phyloP scores from a whole-genome alignment of 768 basidiomycete genomes.

The Phylloporus sp. region DNA sequence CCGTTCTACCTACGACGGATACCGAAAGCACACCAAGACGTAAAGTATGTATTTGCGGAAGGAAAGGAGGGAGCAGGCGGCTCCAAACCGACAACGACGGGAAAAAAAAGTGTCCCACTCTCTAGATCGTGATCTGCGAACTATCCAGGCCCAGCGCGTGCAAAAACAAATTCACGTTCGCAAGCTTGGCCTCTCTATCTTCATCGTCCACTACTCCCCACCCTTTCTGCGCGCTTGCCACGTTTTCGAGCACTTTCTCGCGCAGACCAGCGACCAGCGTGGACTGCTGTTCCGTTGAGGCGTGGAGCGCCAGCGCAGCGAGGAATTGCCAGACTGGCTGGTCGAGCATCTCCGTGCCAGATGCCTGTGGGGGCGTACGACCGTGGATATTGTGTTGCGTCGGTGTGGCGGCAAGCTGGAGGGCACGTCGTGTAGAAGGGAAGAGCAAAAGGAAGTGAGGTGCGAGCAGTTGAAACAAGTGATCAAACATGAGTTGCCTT shows the following conservation, averaged over 20 bases:
- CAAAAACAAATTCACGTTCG: conserved; percentile 90
- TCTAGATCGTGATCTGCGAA: conserved; percentile 60
- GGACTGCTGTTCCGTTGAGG: conserved; percentile 83
- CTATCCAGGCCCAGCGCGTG: conserved; percentile 71
- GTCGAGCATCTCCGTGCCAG: conserved; percentile 59
- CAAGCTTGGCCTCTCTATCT: conserved; percentile 70
- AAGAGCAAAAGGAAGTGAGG: conserved; percentile 78
- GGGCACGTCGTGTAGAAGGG: conserved; percentile 76
- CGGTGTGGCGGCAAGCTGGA: conserved; percentile 35
- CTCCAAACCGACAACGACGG: too few relatives aligned
- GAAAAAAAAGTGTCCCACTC: not conserved
- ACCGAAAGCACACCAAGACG: conserved; percentile 3
- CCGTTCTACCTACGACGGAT: conserved; percentile 12
- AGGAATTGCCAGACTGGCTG: conserved; percentile 95
- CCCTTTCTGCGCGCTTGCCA: conserved; percentile 71
- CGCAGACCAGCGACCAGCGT: conserved; percentile 77
- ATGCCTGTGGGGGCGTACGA: conserved; percentile 62
- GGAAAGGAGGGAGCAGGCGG: too few relatives aligned
- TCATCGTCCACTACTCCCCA: conserved; percentile 64
- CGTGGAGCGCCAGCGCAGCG: conserved; percentile 81
- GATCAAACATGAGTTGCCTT: conserved; percentile 87
- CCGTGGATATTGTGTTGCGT: conserved; percentile 35
- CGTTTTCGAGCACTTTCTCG: conserved; percentile 92
- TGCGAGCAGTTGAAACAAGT: conserved; percentile 74
- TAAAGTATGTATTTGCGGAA: conserved; percentile 2